These are phyloP conservation scores for Mycena albidolilacea DNA, from an alignment of 768 basidiomycete species.

Conservation along the genomic window DNA sequence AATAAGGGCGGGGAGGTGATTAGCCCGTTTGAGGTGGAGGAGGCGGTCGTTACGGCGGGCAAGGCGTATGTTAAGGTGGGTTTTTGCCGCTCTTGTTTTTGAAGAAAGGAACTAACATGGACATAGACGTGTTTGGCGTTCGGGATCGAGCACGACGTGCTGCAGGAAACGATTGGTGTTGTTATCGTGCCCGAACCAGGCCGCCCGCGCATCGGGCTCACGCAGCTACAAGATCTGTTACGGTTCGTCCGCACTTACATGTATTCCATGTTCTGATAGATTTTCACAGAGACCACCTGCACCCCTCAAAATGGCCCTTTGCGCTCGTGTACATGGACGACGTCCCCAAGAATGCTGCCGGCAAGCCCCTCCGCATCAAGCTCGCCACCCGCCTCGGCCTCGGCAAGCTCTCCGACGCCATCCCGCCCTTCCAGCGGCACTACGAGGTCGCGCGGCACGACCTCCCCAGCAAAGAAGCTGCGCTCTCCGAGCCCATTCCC, in stretches of 20 bases:
- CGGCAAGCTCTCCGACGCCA: conserved; percentile 51
- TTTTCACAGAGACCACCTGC: conserved; percentile 55
- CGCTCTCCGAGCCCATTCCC: conserved; percentile 55
- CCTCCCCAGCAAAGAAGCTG: conserved; percentile 48
- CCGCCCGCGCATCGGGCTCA: conserved; percentile 54
- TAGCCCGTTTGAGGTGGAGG: conserved; percentile 74
- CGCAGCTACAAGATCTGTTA: conserved; percentile 60
- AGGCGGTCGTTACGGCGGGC: conserved; percentile 63
- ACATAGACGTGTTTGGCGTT: conserved; percentile 58
- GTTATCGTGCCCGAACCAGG: conserved; percentile 55
- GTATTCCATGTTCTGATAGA: not conserved
- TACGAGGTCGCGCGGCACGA: conserved; percentile 55
- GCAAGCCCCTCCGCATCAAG: conserved; percentile 64
- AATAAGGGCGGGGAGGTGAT: conserved; percentile 75
- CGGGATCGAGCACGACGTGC: conserved; percentile 60
- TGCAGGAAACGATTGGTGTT: conserved; percentile 64
- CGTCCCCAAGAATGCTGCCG: conserved; percentile 63
- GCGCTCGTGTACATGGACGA: conserved; percentile 63
- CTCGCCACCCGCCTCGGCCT: conserved; percentile 59
- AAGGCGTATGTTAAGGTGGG: conserved; percentile 57
- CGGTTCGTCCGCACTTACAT: conserved; percentile 42
- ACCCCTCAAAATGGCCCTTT: conserved; percentile 67
- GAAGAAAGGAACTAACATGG: not conserved
- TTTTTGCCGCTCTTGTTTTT: not conserved
- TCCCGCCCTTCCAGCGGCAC: conserved; percentile 55